Evolutionary conservation across 768 basidiomycete species (phyloP), one percentile per base, ranked within the genome.

Genomic region (Asterophora parasitica): DNA sequence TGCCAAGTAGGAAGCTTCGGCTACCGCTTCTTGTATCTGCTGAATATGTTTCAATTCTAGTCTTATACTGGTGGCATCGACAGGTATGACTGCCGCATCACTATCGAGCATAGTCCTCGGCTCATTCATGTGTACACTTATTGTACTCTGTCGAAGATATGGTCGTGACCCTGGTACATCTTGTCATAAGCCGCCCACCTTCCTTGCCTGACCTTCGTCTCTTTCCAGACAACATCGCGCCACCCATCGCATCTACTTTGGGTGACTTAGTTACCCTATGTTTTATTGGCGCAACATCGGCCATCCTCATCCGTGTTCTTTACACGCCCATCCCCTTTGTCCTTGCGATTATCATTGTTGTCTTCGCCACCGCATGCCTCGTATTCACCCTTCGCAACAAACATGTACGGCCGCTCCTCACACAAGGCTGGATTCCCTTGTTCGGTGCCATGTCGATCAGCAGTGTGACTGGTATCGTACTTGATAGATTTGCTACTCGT

Each of bases 201-300:
- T 12, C 13, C 19, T 13, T 13, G 20, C 26, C 13, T 35, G 6
- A 28, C 12, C 8, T 41, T 31, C 33, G 40, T 4, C 26, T 23
- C 23, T 23, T 40, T 40, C 11, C 59, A 92, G 93, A 96, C 61
- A 99, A 99, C 64, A 94, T 98, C 55, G 88, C 94, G 1, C 91
- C 96, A 0, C 93, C 96, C 0, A 75, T 98, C 7, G 96, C 96
- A 0, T 81, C 92, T 2, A 92, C 90, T 57, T 75, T 98, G 2
- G 95, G 96, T 4, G 96, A 98, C 59, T 75, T 99, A 28, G 75
- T 98, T 42, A 95, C 95, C 0, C 80, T 99, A 40, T 75, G 82
- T 49, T 81, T 97, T 46, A 70, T 98, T 20, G 89, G 86, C n/a
- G 48, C 70, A 13, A 72, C 85, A n/a, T 84, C 89, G 5, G 77